phyloP scores from a whole-genome alignment of 2,329 filamentous ascomycete genomes.

The Lachnellula cervina region DNA sequence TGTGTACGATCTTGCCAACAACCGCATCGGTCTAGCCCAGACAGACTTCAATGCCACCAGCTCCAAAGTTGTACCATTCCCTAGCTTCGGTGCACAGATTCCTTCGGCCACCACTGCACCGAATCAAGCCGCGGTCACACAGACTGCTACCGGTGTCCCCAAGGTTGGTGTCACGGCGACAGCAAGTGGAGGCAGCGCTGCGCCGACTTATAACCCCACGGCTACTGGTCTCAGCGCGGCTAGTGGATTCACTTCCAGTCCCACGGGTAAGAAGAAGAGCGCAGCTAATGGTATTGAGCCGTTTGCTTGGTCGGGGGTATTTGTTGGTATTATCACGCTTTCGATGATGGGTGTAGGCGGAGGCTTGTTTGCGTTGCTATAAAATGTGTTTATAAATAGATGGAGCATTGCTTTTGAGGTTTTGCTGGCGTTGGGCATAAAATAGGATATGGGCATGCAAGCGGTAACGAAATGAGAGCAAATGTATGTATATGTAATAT shows the following conservation, averaged over 20 bases:
- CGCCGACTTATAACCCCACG: slow-evolving; percentile 25
- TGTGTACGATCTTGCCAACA: slow-evolving; percentile 49
- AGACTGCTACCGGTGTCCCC: slow-evolving; percentile 27
- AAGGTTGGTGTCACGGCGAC: slow-evolving; percentile 15
- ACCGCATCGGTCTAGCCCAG: slow-evolving; percentile 45
- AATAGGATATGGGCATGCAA: background rate
- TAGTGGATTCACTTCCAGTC: slow-evolving; percentile 21
- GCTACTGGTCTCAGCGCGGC: slow-evolving; percentile 26
- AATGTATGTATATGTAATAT: too few species aligned
- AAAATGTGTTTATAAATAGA: background rate
- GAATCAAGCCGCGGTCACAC: slow-evolving; percentile 22
- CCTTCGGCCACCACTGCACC: slow-evolving; percentile 23
- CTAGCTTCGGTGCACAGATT: slow-evolving; percentile 25
- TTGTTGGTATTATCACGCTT: slow-evolving; percentile 18
- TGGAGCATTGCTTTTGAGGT: background rate
- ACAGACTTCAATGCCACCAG: slow-evolving; percentile 40
- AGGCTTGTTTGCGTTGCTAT: slow-evolving; percentile 22
- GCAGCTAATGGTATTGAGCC: slow-evolving; percentile 21
- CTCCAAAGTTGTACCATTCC: slow-evolving; percentile 29
- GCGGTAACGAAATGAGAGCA: too few species aligned
- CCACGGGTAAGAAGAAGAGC: slow-evolving; percentile 20
- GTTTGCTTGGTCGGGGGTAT: slow-evolving; percentile 25
- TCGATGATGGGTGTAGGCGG: slow-evolving; percentile 24
- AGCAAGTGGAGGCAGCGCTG: slow-evolving; percentile 9
- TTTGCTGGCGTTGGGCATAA: background rate